phyloP scores from a whole-genome alignment of 768 basidiomycete species.

The Leccinum pellstonianum region DNA sequence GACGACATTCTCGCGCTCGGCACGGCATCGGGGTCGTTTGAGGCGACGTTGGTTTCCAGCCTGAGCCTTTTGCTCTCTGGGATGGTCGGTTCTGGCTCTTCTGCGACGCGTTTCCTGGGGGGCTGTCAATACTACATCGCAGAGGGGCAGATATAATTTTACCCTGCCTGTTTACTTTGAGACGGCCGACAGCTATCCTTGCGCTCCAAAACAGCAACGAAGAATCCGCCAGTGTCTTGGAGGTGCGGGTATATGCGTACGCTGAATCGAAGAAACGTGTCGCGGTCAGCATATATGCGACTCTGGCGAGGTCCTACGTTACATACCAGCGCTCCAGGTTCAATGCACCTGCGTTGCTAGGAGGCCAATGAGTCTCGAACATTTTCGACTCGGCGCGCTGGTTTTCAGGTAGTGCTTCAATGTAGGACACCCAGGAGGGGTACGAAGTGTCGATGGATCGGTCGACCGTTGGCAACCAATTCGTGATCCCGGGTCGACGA shows the following conservation, averaged over 20 bases:
- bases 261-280: conserved; percentile 38
- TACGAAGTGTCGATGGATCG: conserved; percentile 49
- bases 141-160: neutral
- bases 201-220: conserved; percentile 84
- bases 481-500: conserved; percentile 70
- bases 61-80: conserved; percentile 53
- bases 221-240: conserved; percentile 97
- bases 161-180: conserved; percentile 17
- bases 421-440: conserved; percentile 60
- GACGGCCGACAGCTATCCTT: conserved; percentile 24
- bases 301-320: neutral
- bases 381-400: conserved; percentile 57
- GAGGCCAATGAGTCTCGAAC: conserved; percentile 78
- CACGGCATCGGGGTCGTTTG: conserved; percentile 4
- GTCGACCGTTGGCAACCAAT: conserved; percentile 76
- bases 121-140: conserved; percentile 2
- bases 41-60: conserved; percentile 29
- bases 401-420: conserved; percentile 47
- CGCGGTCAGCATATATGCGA: neutral
- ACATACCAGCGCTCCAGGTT: conserved; percentile 73
- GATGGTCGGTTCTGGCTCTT: conserved; percentile 39
- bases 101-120: conserved; percentile 46
- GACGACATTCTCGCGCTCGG: conserved; percentile 9
- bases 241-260: conserved; percentile 91
- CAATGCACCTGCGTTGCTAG: conserved; percentile 55